Evolutionary conservation across 2,329 filamentous ascomycete species (phyloP).

Genomic region (Botrytis hyacinthi): DNA sequence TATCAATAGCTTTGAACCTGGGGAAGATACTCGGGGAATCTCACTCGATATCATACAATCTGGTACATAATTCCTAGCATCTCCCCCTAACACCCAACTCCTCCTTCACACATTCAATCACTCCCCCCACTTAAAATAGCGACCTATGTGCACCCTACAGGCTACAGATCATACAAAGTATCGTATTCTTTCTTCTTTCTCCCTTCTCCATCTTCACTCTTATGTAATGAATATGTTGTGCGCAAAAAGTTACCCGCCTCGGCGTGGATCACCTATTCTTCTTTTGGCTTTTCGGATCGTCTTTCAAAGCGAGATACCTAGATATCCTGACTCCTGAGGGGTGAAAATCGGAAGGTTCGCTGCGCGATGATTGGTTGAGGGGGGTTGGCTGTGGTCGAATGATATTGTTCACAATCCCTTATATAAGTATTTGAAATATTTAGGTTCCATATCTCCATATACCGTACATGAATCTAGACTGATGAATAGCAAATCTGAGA

Average conservation of each 20-base stretch:
- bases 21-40: neutral
- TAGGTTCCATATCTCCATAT: no score
- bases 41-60: no score
- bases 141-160: neutral
- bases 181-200: neutral
- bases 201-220: neutral
- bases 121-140: neutral
- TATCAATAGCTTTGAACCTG: neutral
- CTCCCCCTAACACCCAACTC: no score
- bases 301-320: no score
- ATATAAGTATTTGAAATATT: neutral
- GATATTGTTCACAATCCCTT: neutral
- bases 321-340: no score
- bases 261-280: neutral
- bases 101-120: neutral
- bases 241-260: neutral
- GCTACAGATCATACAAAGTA: neutral
- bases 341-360: neutral
- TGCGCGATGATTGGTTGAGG: no score
- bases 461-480: neutral
- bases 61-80: no score
- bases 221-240: neutral
- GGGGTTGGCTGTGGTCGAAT: no score
- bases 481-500: neutral
- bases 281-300: neutral